Percentiles rank a stretch among this genome's conserved stretches.
These are phyloP conservation scores for Pseudozyma hubeiensis DNA, from an alignment of 1,284 basidiomycete species.

Conservation along the genomic window DNA sequence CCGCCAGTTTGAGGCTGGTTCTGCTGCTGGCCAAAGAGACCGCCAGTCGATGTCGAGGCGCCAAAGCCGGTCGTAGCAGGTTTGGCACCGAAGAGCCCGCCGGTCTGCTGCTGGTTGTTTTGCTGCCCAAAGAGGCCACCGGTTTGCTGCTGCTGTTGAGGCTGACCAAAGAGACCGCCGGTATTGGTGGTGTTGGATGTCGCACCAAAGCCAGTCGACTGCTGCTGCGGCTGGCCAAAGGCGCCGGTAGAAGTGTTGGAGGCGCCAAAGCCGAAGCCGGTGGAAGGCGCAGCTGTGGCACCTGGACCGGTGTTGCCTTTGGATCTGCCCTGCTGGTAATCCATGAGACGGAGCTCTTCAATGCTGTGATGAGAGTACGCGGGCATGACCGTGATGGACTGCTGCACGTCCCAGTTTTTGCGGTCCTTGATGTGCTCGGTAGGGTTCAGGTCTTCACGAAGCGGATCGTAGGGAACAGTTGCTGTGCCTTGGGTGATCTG, in stretches of 20 bases:
- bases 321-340: slow-evolving; percentile 58
- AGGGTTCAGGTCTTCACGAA: slow-evolving; percentile 56
- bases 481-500: slow-evolving; percentile 61
- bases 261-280: slow-evolving; percentile 55
- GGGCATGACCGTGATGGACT: slow-evolving; percentile 60
- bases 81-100: slow-evolving; percentile 68
- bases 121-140: slow-evolving; percentile 68
- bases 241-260: slow-evolving; percentile 26
- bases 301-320: slow-evolving; percentile 58
- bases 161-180: slow-evolving; percentile 56
- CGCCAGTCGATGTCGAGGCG: slow-evolving; percentile 53
- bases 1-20: slow-evolving; percentile 58
- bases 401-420: slow-evolving; percentile 61
- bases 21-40: slow-evolving; percentile 64
- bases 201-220: slow-evolving; percentile 51
- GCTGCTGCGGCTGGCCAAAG: slow-evolving; percentile 56
- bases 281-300: slow-evolving; percentile 35
- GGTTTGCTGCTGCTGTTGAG: slow-evolving; percentile 55
- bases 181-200: slow-evolving; percentile 17
- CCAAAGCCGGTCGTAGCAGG: slow-evolving; percentile 54
- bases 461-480: slow-evolving; percentile 55
- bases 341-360: slow-evolving; percentile 61
- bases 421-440: slow-evolving; percentile 60
- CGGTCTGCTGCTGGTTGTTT: slow-evolving; percentile 66
- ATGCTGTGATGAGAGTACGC: slow-evolving; percentile 56